phyloP scores from a whole-genome alignment of 345 rosid genomes.

The Ailanthus altissimus region DNA sequence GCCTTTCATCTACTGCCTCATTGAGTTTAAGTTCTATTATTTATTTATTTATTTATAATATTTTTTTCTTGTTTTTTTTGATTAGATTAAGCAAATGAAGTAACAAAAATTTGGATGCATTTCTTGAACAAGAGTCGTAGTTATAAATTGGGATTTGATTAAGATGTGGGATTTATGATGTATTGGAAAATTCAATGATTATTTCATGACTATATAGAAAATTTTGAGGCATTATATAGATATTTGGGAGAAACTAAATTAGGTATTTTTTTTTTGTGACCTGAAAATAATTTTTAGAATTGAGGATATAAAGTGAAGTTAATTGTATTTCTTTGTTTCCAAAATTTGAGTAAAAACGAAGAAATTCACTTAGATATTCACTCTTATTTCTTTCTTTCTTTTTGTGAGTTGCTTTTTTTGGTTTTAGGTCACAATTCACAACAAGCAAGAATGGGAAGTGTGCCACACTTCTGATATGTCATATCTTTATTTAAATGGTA shows the following conservation, averaged over 20 bases:
- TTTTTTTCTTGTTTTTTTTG: neutral
- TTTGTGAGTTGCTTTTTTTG: too few species aligned
- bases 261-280: neutral
- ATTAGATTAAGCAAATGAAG: neutral
- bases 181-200: neutral
- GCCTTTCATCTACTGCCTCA: constrained; percentile 86
- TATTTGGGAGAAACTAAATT: neutral
- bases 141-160: neutral
- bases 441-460: too few species aligned
- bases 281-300: neutral
- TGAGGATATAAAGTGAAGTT: neutral
- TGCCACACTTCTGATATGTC: too few species aligned
- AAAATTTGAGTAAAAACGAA: neutral
- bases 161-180: neutral
- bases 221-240: neutral
- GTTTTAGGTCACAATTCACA: too few species aligned
- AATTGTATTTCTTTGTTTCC: neutral
- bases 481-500: too few species aligned
- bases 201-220: neutral
- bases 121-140: neutral
- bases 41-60: neutral
- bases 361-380: neutral
- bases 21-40: constrained; percentile 90
- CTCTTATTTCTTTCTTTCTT: too few species aligned
- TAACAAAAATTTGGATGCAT: neutral